These are phyloP conservation scores for Mucor ambiguus DNA, from an alignment of 371 early-diverging fungal species.

Conservation along the genomic window DNA sequence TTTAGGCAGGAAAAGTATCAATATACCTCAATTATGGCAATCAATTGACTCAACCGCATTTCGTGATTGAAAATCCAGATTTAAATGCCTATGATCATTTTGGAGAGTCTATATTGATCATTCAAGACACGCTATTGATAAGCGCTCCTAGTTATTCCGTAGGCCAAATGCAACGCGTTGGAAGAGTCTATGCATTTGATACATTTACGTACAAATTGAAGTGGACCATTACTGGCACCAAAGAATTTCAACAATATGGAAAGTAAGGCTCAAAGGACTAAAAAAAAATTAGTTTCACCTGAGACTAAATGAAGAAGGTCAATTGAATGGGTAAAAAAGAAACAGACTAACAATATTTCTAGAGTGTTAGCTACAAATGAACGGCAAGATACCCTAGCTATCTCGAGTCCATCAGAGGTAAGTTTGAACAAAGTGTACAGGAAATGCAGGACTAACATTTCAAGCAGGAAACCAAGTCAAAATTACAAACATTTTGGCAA, in stretches of 20 bases:
- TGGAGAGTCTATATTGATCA: conserved; percentile 27
- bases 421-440: background rate
- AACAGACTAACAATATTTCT: background rate
- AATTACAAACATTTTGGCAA: conserved; percentile 42
- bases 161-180: conserved; percentile 24
- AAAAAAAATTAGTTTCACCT: background rate
- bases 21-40: conserved; percentile 8
- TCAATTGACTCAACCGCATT: conserved; percentile 10
- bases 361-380: conserved; percentile 5
- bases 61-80: conserved; percentile 23
- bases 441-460: background rate
- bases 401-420: conserved; percentile 46
- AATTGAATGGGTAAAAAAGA: background rate
- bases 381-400: conserved; percentile 22
- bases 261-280: conserved; percentile 25
- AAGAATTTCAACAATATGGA: conserved; percentile 53
- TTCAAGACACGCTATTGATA: conserved; percentile 23
- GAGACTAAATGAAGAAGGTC: background rate
- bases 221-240: conserved; percentile 41
- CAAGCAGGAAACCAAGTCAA: conserved; percentile 21
- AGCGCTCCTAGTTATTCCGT: conserved; percentile 40
- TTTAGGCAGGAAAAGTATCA: conserved; percentile 1
- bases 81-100: conserved; percentile 38
- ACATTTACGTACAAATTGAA: conserved; percentile 7
- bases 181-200: conserved; percentile 46